Conservation (phyloP, 176 grass and related monocot genomes). For the Juncus inflexus region DNA sequence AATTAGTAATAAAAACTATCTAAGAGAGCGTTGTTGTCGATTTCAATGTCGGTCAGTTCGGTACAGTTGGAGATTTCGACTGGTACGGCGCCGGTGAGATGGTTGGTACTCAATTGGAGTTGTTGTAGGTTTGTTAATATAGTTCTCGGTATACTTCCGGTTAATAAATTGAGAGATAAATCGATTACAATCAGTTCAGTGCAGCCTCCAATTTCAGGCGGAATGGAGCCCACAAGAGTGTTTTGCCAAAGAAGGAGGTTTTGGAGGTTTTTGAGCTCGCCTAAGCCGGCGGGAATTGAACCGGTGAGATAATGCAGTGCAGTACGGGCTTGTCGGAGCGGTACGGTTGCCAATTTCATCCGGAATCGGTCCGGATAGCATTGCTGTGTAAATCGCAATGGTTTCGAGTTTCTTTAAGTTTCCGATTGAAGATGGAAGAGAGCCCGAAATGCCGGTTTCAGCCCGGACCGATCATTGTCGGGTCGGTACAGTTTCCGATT, state of each 20-base stretch:
- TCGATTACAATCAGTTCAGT: slow-evolving; percentile 62
- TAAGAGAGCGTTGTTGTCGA: slow-evolving; percentile 82
- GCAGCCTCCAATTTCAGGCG: slow-evolving; percentile 61
- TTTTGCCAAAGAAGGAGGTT: slow-evolving; percentile 94
- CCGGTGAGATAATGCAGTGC: slow-evolving; percentile 70
- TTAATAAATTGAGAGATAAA: slow-evolving; percentile 74
- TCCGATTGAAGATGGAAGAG: slow-evolving; percentile 71
- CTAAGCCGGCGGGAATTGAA: slow-evolving; percentile 51
- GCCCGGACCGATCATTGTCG: slow-evolving; percentile 78
- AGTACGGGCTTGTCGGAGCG: slow-evolving; percentile 65
- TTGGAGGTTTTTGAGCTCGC: slow-evolving; percentile 60
- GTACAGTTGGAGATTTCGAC: slow-evolving; percentile 74
- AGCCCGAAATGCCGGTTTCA: slow-evolving; percentile 75
- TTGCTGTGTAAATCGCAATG: slow-evolving; percentile 79
- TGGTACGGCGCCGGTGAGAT: slow-evolving; percentile 62
- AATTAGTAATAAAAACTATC: too few species aligned
- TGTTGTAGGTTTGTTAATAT: slow-evolving; percentile 64
- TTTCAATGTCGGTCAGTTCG: slow-evolving; percentile 59
- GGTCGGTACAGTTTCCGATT: slow-evolving; percentile 62
- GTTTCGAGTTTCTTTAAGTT: slow-evolving; percentile 77
- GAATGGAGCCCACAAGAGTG: slow-evolving; percentile 67
- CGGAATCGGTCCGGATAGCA: slow-evolving; percentile 68
- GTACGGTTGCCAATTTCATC: slow-evolving; percentile 78
- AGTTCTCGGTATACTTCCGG: slow-evolving; percentile 54
- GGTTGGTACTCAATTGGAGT: slow-evolving; percentile 87